A percentile compares a stretch with the other conserved stretches of the same genome.
Conservation (phyloP, 2,329 filamentous ascomycete species). For the Aspergillus sojae region DNA sequence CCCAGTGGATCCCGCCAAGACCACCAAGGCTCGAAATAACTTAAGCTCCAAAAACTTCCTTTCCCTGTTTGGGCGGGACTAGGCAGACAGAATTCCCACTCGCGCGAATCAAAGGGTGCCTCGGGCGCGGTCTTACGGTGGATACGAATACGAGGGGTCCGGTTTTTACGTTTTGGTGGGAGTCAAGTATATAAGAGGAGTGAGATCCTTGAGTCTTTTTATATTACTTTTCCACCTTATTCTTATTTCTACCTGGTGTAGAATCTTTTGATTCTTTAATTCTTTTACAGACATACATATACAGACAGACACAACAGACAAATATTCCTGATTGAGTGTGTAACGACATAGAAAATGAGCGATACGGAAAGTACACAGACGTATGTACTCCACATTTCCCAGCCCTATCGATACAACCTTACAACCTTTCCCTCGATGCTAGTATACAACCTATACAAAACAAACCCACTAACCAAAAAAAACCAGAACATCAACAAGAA, state of each 20-base stretch:
- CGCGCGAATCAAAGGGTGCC: background rate
- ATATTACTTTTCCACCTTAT: background rate
- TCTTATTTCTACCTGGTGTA: background rate
- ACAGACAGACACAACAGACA: background rate
- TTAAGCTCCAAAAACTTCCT: background rate
- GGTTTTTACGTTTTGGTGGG: background rate
- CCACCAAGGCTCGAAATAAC: background rate
- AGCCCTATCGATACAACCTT: background rate
- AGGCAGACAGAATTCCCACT: background rate
- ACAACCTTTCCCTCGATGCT: background rate
- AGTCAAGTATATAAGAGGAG: background rate
- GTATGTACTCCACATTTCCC: background rate
- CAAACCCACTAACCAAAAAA: background rate
- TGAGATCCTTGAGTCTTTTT: background rate
- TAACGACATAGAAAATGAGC: background rate
- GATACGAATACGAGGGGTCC: background rate
- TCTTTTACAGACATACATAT: too few species aligned
- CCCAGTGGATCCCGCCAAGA: background rate
- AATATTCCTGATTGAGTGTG: background rate
- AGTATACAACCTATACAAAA: background rate
- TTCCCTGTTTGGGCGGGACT: background rate
- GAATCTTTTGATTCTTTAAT: background rate
- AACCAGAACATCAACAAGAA: background rate
- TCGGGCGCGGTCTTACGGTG: background rate
- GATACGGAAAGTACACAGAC: conserved; percentile 1